Percentiles rank a stretch among this genome's conserved stretches.
Conservation (phyloP, 169 alveolate species). For the Toxoplasma gondii region DNA sequence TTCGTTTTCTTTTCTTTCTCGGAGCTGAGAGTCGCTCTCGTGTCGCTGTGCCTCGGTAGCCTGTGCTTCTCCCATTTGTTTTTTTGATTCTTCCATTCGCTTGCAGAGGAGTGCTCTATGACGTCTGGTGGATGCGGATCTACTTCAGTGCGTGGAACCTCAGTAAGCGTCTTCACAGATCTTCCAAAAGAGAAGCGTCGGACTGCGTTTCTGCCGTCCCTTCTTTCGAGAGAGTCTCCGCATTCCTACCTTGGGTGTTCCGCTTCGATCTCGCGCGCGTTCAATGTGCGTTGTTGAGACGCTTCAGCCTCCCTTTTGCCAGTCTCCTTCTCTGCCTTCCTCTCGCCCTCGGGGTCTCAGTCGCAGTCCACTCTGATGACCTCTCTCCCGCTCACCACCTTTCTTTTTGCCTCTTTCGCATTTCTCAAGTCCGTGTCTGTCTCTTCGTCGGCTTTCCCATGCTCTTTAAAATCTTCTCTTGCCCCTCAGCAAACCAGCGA, state of each 20-base stretch:
- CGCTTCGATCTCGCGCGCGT: no score
- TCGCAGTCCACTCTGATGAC: no score
- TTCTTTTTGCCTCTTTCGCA: no score
- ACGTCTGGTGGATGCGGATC: conserved; percentile 48
- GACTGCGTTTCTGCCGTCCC: background rate
- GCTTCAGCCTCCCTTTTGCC: background rate
- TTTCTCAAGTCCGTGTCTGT: background rate
- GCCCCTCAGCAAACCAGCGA: no score
- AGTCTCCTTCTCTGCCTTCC: background rate
- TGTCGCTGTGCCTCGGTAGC: no score
- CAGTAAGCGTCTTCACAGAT: background rate
- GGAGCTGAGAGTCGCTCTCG: background rate
- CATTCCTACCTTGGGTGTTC: no score
- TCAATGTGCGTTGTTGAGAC: no score
- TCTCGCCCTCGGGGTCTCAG: background rate
- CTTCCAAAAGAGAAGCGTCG: background rate
- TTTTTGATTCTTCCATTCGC: background rate
- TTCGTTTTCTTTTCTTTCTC: no score
- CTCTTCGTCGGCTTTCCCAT: background rate
- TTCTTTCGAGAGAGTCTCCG: no score
- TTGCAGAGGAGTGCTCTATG: conserved; percentile 43
- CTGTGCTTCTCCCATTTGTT: background rate
- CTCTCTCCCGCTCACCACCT: no score
- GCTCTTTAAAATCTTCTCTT: no score
- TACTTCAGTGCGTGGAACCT: conserved; percentile 49